Conservation (phyloP, 1,139 yeast species). For the Scheffersomyces quercinus region DNA sequence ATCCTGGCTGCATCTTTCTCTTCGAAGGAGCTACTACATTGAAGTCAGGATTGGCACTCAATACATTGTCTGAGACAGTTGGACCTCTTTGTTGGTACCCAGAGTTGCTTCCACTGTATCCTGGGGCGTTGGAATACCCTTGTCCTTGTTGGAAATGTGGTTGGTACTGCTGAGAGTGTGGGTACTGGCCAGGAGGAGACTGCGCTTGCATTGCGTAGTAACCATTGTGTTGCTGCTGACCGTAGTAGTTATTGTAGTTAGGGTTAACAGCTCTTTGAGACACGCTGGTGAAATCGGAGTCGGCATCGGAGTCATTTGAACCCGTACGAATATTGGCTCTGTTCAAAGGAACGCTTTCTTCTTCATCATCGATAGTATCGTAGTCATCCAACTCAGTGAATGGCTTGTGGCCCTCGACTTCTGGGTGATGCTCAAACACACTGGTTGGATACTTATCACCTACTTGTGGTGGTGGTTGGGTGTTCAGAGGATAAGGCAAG, state of each 20-base stretch:
- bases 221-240: constrained; percentile 6
- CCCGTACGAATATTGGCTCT: constrained; percentile 1
- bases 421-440: constrained; percentile 49
- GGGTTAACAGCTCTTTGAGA: constrained; percentile 80
- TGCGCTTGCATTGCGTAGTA: constrained; percentile 14
- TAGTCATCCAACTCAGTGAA: constrained; percentile 43
- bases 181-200: constrained; percentile 2
- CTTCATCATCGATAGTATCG: constrained; percentile 21
- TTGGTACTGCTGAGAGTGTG: constrained; percentile 4
- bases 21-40: constrained; percentile 8
- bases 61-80: constrained; percentile 49
- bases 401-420: constrained; percentile 50
- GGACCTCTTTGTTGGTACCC: constrained; percentile 10
- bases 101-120: constrained; percentile 3
- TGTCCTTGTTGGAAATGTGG: constrained; percentile 8
- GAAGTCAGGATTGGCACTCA: constrained; percentile 57
- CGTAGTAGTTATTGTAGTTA: constrained; percentile 28
- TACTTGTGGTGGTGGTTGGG: constrained; percentile 3
- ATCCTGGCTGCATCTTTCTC: constrained; percentile 11
- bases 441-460: constrained; percentile 13
- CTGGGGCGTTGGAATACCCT: not conserved
- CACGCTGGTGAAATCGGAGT: constrained; percentile 75
- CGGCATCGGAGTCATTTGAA: constrained; percentile 28
- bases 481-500: constrained; percentile 23
- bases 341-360: constrained; percentile 9